Percentiles rank a stretch among this genome's conserved stretches.
These are phyloP conservation scores for Stereocaulon alpinum DNA, from an alignment of 495 filamentous ascomycete species.

Conservation along the genomic window DNA sequence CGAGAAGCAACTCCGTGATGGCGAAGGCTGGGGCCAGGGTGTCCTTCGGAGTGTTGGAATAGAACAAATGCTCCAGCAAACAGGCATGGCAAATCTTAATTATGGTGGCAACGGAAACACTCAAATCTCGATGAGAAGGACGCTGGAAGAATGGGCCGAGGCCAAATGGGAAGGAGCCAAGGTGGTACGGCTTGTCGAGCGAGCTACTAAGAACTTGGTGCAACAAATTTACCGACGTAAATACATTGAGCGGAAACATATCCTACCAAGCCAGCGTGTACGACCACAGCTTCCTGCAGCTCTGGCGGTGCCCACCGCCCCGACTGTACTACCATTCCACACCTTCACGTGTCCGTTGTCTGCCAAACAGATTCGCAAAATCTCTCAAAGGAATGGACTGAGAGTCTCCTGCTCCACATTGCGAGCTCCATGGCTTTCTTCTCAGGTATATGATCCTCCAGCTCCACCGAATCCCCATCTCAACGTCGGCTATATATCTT, in stretches of 20 bases:
- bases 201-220: slow-evolving; percentile 61
- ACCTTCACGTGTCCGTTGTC: slow-evolving; percentile 94
- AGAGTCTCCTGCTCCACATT: slow-evolving; percentile 87
- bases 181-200: slow-evolving; percentile 75
- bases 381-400: slow-evolving; percentile 89
- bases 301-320: slow-evolving; percentile 75
- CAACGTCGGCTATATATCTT: slow-evolving; percentile 91
- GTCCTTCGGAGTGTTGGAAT: slow-evolving; percentile 47
- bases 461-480: slow-evolving; percentile 71
- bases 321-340: slow-evolving; percentile 96
- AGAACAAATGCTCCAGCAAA: slow-evolving; percentile 41
- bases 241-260: slow-evolving; percentile 52
- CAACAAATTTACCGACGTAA: slow-evolving; percentile 87
- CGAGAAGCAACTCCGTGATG: slow-evolving; percentile 78
- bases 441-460: slow-evolving; percentile 72
- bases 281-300: slow-evolving; percentile 66
- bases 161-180: slow-evolving; percentile 81
- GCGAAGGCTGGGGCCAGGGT: slow-evolving; percentile 77
- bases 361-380: slow-evolving; percentile 86
- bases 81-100: slow-evolving; percentile 25
- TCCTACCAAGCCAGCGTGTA: slow-evolving; percentile 50
- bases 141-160: slow-evolving; percentile 60
- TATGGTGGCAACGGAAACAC: slow-evolving; percentile 26
- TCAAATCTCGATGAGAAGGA: slow-evolving; percentile 29
- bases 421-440: slow-evolving; percentile 73